Evolutionary conservation across 2,329 filamentous ascomycete genomes (phyloP), one percentile per base, ranked within the genome.

Genomic region (Fusarium floridanum): DNA sequence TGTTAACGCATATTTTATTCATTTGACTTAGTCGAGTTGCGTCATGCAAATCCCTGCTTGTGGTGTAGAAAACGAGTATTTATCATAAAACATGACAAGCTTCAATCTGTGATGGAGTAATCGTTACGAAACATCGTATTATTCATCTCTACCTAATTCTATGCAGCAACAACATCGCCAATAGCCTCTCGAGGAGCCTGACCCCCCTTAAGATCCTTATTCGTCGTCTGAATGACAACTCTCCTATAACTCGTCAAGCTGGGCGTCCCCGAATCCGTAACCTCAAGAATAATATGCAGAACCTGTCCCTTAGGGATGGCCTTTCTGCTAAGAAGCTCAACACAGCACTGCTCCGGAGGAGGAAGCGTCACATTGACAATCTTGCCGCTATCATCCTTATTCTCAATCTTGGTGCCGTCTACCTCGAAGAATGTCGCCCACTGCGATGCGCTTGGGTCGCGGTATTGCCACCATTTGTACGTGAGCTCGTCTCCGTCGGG

Each of bases 391-490:
- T 59, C 63, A 16, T 76, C 72, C 14, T 72, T 67, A 20, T 73
- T 72, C 8, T 76, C 71, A 12, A 77, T 72, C 53, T 75, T 73
- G 65, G 82, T 78, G 48, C 78, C 77, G 0, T 86, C 74, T 50
- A 84, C 81, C 1, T 83, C 80, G 3, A 81, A 76, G 24, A 82
- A 79, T 3, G 84, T 80, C 45, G 76, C 80, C 81, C 85, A 87
- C 69, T 88, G 86, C 3, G 83, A 70, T 9, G 80, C 77, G 53
- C 71, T 78, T 3, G 80, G 79, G 56, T 84, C 82, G 4, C 73
- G 72, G 76, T 89, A 89, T 34, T 88, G 86, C 76, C 82, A 87
- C 87, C 87, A 88, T 45, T 83, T 83, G 79, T 86, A 88, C 6
- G 80, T 82, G 27, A 88, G 75, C 3, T 80, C 68, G 61, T 83